These are phyloP conservation scores for Fusarium fujikuroi DNA, from an alignment of 2,329 filamentous ascomycete genomes.

Conservation along the genomic window DNA sequence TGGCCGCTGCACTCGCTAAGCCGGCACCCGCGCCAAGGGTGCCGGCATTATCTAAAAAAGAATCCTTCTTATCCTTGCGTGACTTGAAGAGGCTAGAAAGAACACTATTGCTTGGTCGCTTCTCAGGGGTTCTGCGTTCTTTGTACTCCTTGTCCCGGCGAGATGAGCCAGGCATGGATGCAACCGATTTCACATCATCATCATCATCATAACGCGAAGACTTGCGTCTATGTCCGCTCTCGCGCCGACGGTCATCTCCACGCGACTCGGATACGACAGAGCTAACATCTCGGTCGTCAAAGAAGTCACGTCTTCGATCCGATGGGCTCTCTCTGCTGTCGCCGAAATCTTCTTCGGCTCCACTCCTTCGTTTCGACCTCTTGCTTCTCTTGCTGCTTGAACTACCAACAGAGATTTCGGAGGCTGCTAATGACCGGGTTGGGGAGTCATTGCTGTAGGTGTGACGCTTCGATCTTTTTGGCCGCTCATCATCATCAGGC, in stretches of 20 bases:
- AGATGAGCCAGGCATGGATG: constrained; percentile 49
- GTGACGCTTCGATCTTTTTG: constrained; percentile 52
- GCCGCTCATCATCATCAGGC: constrained; percentile 49
- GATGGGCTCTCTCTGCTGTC: constrained; percentile 51
- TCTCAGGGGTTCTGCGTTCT: constrained; percentile 50
- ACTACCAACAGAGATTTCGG: constrained; percentile 52
- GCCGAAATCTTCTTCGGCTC: constrained; percentile 50
- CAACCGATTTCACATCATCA: constrained; percentile 61
- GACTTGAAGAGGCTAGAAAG: constrained; percentile 63
- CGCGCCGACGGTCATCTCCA: constrained; percentile 47
- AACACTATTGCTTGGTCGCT: constrained; percentile 54
- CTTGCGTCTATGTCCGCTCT: constrained; percentile 48
- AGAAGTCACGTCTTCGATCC: constrained; percentile 53
- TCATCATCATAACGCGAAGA: constrained; percentile 57
- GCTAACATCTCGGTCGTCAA: constrained; percentile 59
- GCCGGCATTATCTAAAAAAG: constrained; percentile 80
- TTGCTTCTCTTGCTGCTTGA: constrained; percentile 55
- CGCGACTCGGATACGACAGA: constrained; percentile 61
- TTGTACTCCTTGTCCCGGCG: constrained; percentile 48
- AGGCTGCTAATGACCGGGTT: constrained; percentile 48
- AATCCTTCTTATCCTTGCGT: constrained; percentile 58
- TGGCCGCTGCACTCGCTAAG: constrained; percentile 63
- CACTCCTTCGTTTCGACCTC: constrained; percentile 53
- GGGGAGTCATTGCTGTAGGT: constrained; percentile 46
- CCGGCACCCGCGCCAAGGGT: constrained; percentile 77